Percentiles rank a stretch among this genome's conserved stretches.
phyloP scores from a whole-genome alignment of 1,284 basidiomycete species.

The Cutaneotrichosporon arboriforme region DNA sequence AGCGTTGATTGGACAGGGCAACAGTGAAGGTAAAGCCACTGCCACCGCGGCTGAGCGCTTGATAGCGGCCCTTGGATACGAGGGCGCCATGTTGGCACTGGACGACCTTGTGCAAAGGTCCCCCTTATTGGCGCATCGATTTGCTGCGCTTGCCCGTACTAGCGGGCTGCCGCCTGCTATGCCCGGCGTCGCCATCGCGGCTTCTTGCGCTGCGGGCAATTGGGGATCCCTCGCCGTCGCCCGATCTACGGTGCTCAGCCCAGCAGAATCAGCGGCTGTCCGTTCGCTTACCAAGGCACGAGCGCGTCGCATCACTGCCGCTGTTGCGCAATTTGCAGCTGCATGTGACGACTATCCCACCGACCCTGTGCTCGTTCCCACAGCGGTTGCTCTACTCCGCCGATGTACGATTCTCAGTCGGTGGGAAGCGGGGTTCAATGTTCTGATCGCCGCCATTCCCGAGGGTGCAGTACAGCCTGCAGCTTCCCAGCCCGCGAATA shows the following conservation, averaged over 20 bases:
- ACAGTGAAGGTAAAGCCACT: no score
- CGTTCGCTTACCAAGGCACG: not conserved
- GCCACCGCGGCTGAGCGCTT: not conserved
- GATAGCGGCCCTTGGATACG: not conserved
- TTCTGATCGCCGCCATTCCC: no score
- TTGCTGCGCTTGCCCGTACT: not conserved
- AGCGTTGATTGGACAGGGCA: not conserved
- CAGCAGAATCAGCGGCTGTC: not conserved
- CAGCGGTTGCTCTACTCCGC: constrained; percentile 1
- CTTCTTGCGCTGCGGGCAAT: constrained; percentile 9
- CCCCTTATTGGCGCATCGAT: constrained; percentile 12
- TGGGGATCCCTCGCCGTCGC: constrained; percentile 12
- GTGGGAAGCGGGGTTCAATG: not conserved
- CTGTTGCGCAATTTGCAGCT: not conserved
- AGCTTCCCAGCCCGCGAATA: no score
- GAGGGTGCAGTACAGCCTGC: no score
- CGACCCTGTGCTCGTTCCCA: not conserved
- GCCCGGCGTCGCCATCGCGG: constrained; percentile 2
- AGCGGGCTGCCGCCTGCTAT: constrained; percentile 2
- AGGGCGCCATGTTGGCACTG: not conserved
- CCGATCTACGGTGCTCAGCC: not conserved
- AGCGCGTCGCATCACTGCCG: not conserved
- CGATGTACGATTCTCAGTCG: not conserved
- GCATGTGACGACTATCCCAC: not conserved
- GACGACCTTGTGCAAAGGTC: not conserved